Evolutionary conservation across 441 rosid species (phyloP), one percentile per base, ranked within the genome.

Genomic region (Eutrema salsugineum): DNA sequence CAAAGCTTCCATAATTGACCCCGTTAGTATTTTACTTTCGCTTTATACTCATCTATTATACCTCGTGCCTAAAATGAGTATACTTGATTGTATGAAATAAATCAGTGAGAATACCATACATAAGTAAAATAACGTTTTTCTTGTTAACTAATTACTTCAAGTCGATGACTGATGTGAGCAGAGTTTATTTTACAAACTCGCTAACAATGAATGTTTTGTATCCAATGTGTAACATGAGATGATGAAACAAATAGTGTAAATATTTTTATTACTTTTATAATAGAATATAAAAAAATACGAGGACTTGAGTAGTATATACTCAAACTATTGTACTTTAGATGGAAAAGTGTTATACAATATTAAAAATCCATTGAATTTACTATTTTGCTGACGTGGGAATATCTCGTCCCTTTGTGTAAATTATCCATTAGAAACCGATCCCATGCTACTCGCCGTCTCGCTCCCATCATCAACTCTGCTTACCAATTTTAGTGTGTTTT

Each of bases 351-450:
- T n/a, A 3, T 19, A 14, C 30, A 44, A 44, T 43, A 14, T 17
- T 27, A 2, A 66, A 19, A 36, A 53, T 51, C 9, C 5, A 15
- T 39, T 22, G 22, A 47, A 38, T 14, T 11, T 22, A 43, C 7
- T 11, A 40, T 12, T 11, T 20, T 15, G 48, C 57, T 75, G 78
- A 75, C 74, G 65, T 75, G 70, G 78, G 28, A 68, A 68, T 12
- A 68, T 61, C 44, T 54, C 15, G 59, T 12, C 58, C 57, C 50
- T 38, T 44, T 33, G 58, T 35, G 50, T 36, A 61, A 75, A 46
- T 62, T 35, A 75, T 62, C 66, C 70, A 68, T 38, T 27, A 11
- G 16, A 58, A 56, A 39, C 63, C 38, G 24, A 35, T 65, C 60
- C 71, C 60, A 65, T 66, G 66, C 71, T 47, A 56, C 66, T 57